These are phyloP conservation scores for Mentha longifolia DNA, from an alignment of 257 asterid genomes.

Conservation along the genomic window DNA sequence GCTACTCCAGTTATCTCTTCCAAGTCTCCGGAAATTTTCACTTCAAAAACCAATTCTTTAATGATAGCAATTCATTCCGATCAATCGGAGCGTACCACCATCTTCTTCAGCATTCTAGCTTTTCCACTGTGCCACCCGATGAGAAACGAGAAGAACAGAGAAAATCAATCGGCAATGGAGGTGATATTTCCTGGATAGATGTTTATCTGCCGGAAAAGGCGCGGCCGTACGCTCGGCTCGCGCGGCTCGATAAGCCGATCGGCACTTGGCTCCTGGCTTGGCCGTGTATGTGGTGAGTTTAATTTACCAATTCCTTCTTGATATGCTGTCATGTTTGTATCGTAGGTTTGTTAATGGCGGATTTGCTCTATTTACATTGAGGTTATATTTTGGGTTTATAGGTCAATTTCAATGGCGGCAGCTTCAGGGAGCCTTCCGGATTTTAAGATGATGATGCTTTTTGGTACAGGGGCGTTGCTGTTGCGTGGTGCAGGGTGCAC, in stretches of 20 bases:
- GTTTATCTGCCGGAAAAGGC: slow-evolving; percentile 64
- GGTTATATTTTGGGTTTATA: slow-evolving; percentile 36
- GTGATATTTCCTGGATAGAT: slow-evolving; percentile 70
- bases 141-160: slow-evolving; percentile 41
- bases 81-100: slow-evolving; percentile 41
- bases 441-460: slow-evolving; percentile 78
- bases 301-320: neutral
- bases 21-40: slow-evolving; percentile 26
- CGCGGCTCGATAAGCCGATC: slow-evolving; percentile 87
- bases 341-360: neutral
- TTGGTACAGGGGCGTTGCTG: slow-evolving; percentile 85
- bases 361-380: slow-evolving; percentile 21
- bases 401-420: slow-evolving; percentile 93
- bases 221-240: slow-evolving; percentile 77
- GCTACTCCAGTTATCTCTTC: slow-evolving; percentile 24
- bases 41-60: slow-evolving; percentile 25
- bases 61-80: slow-evolving; percentile 24
- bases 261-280: slow-evolving; percentile 97
- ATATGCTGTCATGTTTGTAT: neutral
- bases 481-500: slow-evolving; percentile 98
- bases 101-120: slow-evolving; percentile 36
- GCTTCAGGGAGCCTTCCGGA: slow-evolving; percentile 83
- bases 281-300: slow-evolving; percentile 91
- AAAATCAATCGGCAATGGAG: slow-evolving; percentile 24
- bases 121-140: slow-evolving; percentile 46